These are phyloP conservation scores for Leishmania guyanensis DNA, from an alignment of 208 protist species.

Conservation along the genomic window DNA sequence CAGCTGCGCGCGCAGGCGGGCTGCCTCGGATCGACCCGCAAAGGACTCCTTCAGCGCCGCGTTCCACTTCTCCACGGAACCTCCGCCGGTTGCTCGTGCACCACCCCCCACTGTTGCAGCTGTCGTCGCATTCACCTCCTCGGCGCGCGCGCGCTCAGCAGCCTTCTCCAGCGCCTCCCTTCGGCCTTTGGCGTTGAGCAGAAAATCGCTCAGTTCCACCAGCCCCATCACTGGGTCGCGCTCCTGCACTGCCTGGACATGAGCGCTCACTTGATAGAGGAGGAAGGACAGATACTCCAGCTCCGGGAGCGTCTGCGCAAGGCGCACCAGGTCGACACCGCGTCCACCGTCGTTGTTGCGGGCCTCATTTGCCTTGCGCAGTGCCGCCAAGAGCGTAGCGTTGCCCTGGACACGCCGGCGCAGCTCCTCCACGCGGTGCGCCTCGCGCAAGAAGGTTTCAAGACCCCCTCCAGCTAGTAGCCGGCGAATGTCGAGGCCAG, in stretches of 20 bases:
- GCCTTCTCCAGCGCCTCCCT: conserved; percentile 22
- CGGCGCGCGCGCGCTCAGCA: conserved; percentile 12
- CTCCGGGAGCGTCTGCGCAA: conserved; percentile 26
- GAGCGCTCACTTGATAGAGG: conserved; percentile 18
- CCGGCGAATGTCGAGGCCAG: neutral
- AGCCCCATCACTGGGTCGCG: conserved; percentile 24
- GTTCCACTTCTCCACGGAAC: neutral
- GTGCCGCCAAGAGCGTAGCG: conserved; percentile 11
- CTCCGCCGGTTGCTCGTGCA: too few species aligned
- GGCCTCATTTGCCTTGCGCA: neutral
- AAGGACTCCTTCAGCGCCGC: conserved; percentile 21
- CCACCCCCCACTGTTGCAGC: neutral
- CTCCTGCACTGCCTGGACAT: conserved; percentile 24
- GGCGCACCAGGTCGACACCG: neutral
- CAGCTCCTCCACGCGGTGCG: conserved; percentile 5
- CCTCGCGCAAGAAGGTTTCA: conserved; percentile 13
- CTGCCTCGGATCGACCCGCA: conserved; percentile 7
- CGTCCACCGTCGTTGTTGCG: neutral
- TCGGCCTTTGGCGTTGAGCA: conserved; percentile 27
- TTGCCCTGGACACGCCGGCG: conserved; percentile 21
- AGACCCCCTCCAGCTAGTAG: conserved; percentile 5
- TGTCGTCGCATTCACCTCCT: neutral
- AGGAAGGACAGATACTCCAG: conserved; percentile 19
- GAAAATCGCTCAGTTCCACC: conserved; percentile 29
- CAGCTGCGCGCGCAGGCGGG: conserved; percentile 27